Evolutionary conservation across 2,329 filamentous ascomycete species (phyloP).

Genomic region (Trematosphaeria pertusa): DNA sequence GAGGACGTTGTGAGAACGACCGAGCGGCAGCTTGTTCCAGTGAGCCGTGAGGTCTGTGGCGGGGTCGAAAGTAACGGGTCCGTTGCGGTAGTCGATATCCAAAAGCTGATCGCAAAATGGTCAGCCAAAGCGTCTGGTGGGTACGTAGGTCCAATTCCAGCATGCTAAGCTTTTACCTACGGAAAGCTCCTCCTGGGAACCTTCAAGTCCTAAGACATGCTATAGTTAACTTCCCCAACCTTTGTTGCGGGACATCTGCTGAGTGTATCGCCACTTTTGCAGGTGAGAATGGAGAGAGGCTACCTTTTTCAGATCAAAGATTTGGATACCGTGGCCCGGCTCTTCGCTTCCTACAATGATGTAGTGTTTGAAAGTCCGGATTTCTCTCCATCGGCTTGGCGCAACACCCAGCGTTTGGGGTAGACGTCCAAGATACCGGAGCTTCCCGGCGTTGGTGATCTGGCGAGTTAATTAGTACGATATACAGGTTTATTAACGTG

Average conservation of each 20-base stretch:
- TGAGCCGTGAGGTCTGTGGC: conserved; percentile 36
- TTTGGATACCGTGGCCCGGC: conserved; percentile 63
- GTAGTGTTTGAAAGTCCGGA: conserved; percentile 54
- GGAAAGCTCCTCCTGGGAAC: too few species aligned
- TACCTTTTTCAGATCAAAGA: conserved; percentile 63
- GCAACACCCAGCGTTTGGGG: conserved; percentile 51
- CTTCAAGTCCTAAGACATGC: too few species aligned
- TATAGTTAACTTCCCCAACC: too few species aligned
- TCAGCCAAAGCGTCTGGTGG: too few species aligned
- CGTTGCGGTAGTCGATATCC: conserved; percentile 36
- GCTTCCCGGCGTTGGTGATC: conserved; percentile 56
- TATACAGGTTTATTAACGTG: not conserved
- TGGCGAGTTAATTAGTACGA: too few species aligned
- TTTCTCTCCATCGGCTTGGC: conserved; percentile 60
- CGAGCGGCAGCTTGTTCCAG: conserved; percentile 35
- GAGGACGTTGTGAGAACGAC: conserved; percentile 49
- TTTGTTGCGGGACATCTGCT: too few species aligned
- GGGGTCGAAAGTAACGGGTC: conserved; percentile 39
- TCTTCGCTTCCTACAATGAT: conserved; percentile 50
- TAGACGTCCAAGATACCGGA: conserved; percentile 60
- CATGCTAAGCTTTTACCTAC: too few species aligned
- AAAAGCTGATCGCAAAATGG: conserved; percentile 60
- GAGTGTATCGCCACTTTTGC: too few species aligned
- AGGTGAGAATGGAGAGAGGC: conserved; percentile 31
- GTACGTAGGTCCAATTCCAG: too few species aligned